A percentile compares a stretch with the other conserved stretches of the same genome.
Evolutionary conservation across 2,329 filamentous ascomycete genomes (phyloP).

Genomic region (Aspergillus vadensis): DNA sequence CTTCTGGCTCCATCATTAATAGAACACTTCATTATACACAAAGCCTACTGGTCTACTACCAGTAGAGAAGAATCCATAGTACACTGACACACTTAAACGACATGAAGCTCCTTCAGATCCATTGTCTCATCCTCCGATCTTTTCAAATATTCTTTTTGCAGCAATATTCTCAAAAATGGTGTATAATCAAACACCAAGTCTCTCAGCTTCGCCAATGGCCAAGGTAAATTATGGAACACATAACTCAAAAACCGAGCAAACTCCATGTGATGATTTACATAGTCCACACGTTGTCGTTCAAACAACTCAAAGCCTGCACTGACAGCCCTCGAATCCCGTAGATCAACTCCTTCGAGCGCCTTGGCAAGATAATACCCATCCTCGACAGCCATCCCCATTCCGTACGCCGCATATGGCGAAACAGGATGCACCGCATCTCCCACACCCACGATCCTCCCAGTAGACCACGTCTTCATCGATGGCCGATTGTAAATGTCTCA

Average conservation of each 20-base stretch:
- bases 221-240: constrained; percentile 3
- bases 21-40: too few relatives aligned
- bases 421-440: constrained; percentile 7
- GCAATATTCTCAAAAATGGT: background rate
- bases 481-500: constrained; percentile 10
- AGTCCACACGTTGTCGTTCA: background rate
- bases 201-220: constrained; percentile 3
- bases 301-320: constrained; percentile 7
- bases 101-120: background rate
- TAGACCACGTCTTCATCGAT: constrained; percentile 9
- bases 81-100: background rate
- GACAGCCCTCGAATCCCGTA: background rate
- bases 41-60: too few relatives aligned
- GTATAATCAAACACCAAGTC: constrained; percentile 11
- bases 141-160: background rate
- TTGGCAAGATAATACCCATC: constrained; percentile 8
- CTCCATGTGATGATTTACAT: constrained; percentile 11
- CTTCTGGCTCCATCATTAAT: too few relatives aligned
- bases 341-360: constrained; percentile 1
- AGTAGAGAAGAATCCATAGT: too few relatives aligned
- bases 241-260: background rate
- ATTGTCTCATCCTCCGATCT: constrained; percentile 6
- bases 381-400: constrained; percentile 11
- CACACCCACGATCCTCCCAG: background rate
- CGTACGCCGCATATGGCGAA: constrained; percentile 10